Percentiles rank a stretch among this genome's conserved stretches.
phyloP scores from a whole-genome alignment of 768 basidiomycete species.

The Dictyophora rubrovolvata region DNA sequence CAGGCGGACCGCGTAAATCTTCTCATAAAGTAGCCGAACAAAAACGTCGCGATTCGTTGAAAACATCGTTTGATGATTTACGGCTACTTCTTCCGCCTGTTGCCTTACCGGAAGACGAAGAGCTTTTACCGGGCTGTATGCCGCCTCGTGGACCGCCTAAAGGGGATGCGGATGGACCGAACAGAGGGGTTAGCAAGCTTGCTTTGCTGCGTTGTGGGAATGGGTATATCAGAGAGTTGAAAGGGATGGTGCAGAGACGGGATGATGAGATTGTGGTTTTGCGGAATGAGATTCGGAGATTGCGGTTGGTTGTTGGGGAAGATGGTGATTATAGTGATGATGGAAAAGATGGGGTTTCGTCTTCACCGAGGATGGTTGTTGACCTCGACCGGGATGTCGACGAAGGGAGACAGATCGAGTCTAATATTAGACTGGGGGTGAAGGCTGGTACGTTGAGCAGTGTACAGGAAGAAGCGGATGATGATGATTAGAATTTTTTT shows the following conservation, averaged over 20 bases:
- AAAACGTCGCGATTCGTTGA: conserved; percentile 91
- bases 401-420: conserved; percentile 14
- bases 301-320: conserved; percentile 34
- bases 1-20: conserved; percentile 43
- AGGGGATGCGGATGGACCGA: conserved; percentile 81
- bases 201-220: conserved; percentile 88
- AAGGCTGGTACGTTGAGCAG: neutral
- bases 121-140: conserved; percentile 74
- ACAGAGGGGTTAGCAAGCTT: conserved; percentile 88
- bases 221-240: conserved; percentile 72
- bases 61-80: conserved; percentile 84
- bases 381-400: conserved; percentile 56
- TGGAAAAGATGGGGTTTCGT: conserved; percentile 19
- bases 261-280: conserved; percentile 67
- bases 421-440: neutral
- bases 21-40: conserved; percentile 97
- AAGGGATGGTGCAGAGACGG: conserved; percentile 65
- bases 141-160: conserved; percentile 87
- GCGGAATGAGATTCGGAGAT: conserved; percentile 52
- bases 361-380: conserved; percentile 22
- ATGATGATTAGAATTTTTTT: neutral
- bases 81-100: conserved; percentile 80
- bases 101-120: conserved; percentile 68
- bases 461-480: neutral
- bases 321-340: conserved; percentile 24